A percentile compares a stretch with the other conserved stretches of the same genome.
These are phyloP conservation scores for Sphagnum tenellum DNA, from an alignment of 225 moss, liverwort and hornwort species.

Conservation along the genomic window DNA sequence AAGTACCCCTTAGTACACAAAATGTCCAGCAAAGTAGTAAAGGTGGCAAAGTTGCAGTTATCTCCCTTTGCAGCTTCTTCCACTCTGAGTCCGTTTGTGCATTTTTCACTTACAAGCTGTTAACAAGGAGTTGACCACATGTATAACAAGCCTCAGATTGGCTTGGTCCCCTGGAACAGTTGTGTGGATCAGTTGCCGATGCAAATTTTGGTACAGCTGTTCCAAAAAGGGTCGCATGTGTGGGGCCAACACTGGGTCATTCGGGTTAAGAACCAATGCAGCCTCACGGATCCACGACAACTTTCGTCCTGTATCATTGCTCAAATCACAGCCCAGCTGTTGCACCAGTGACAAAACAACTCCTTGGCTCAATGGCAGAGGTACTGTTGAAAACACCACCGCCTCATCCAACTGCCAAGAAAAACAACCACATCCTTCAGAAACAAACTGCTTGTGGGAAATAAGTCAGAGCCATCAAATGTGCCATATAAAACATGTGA, in stretches of 20 bases:
- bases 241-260: slow-evolving; percentile 67
- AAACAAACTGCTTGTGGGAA: no score
- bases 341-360: slow-evolving; percentile 78
- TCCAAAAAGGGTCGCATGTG: slow-evolving; percentile 82
- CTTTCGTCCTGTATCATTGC: slow-evolving; percentile 61
- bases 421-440: no score
- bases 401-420: slow-evolving; percentile 51
- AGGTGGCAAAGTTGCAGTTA: no score
- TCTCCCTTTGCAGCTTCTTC: no score
- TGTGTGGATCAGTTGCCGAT: slow-evolving; percentile 50
- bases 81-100: no score
- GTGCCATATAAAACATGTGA: no score
- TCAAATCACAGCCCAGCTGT: slow-evolving; percentile 76
- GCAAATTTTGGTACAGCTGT: slow-evolving; percentile 71
- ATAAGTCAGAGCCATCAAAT: no score
- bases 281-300: slow-evolving; percentile 88
- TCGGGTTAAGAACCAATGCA: slow-evolving; percentile 71
- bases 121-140: slow-evolving; percentile 86
- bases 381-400: slow-evolving; percentile 42
- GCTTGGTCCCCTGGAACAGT: slow-evolving; percentile 51
- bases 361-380: slow-evolving; percentile 82
- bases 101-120: slow-evolving; percentile 70
- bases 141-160: slow-evolving; percentile 63
- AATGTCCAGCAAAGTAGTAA: no score
- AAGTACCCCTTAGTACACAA: no score